These are phyloP conservation scores for Panicum hallii DNA, from an alignment of 202 grass and related monocot genomes.

Conservation along the genomic window DNA sequence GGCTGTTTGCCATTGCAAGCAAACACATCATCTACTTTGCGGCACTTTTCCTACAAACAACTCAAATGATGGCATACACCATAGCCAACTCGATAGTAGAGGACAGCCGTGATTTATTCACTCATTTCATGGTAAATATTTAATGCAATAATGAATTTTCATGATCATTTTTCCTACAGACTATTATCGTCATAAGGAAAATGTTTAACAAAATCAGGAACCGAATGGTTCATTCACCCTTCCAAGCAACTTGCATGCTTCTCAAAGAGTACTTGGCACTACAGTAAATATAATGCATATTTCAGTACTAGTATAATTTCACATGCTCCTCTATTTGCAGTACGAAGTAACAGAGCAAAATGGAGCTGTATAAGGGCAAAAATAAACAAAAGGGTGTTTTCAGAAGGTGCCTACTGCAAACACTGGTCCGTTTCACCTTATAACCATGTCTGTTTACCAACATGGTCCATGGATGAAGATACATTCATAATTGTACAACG, in stretches of 20 bases:
- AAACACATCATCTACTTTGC: not conserved
- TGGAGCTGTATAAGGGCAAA: not conserved
- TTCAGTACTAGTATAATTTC: not conserved
- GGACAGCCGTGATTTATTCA: not conserved
- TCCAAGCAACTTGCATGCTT: not conserved
- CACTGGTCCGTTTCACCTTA: not conserved
- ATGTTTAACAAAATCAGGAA: not conserved
- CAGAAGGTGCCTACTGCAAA: not conserved
- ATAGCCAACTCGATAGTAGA: not conserved
- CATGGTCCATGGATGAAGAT: slow-evolving; percentile 9
- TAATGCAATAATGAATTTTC: not conserved
- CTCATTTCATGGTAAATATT: not conserved
- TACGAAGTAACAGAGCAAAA: not conserved
- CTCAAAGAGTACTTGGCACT: not conserved
- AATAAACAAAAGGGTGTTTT: not conserved
- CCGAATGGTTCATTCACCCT: not conserved
- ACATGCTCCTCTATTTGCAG: not conserved
- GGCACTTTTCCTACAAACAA: not conserved
- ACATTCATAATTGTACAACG: not conserved
- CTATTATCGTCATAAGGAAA: not conserved
- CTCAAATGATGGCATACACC: not conserved
- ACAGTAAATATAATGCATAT: not conserved
- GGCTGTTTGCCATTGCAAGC: not conserved
- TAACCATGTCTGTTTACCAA: not conserved
- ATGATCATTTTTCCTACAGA: not conserved